phyloP scores from a whole-genome alignment of 1,284 basidiomycete genomes.

The Flammula alnicola region DNA sequence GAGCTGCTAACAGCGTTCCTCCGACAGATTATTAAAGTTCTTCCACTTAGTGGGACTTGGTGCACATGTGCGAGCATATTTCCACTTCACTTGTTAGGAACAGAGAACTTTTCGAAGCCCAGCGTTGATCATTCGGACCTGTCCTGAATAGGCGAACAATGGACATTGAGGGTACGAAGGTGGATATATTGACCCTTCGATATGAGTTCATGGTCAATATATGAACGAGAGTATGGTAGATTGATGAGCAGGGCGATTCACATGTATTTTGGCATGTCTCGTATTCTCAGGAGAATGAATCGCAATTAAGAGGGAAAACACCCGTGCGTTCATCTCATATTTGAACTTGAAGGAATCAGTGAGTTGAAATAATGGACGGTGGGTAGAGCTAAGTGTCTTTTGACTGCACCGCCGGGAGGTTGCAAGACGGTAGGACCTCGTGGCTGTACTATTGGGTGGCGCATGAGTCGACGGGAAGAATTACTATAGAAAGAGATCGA shows the following conservation, averaged over 20 bases:
- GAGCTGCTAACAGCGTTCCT: no score
- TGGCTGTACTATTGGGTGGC: no score
- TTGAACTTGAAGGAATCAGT: neutral
- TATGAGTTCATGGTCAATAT: no score
- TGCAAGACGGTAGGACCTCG: no score
- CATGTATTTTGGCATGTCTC: neutral
- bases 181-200: neutral
- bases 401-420: neutral
- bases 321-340: neutral
- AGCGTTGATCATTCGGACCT: neutral
- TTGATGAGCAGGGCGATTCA: neutral
- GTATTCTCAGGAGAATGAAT: neutral
- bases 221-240: neutral
- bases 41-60: neutral
- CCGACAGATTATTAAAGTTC: no score
- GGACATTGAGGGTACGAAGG: constrained; percentile 2
- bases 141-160: constrained; percentile 31
- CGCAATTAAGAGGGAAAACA: neutral
- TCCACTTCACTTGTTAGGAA: neutral
- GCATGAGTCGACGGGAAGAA: no score
- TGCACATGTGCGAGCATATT: neutral
- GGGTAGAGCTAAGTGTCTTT: neutral
- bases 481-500: no score
- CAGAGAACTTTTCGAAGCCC: no score
- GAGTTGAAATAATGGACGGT: neutral